A percentile compares a stretch with the other conserved stretches of the same genome.
These are phyloP conservation scores for Haematococcus lacustris DNA, from an alignment of 139 green algal species.

Conservation along the genomic window DNA sequence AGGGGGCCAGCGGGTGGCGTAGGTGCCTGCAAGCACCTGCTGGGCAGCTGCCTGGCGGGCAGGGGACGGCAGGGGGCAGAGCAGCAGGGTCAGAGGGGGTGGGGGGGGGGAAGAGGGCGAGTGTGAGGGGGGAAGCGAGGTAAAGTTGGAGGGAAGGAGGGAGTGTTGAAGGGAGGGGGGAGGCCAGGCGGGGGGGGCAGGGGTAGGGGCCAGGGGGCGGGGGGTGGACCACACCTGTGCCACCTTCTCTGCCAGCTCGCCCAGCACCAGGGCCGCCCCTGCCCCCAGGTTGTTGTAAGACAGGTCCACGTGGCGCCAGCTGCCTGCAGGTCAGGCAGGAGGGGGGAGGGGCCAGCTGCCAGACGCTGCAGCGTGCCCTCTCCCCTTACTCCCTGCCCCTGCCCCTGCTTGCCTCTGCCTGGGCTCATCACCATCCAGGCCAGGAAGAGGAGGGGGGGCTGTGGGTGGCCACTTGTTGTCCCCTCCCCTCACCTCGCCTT, in stretches of 20 bases:
- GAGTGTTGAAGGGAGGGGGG: too few relatives aligned
- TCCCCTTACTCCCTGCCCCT: neutral
- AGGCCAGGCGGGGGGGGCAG: too few relatives aligned
- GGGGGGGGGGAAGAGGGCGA: too few relatives aligned
- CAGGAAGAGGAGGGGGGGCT: neutral
- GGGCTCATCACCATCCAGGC: neutral
- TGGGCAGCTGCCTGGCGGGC: too few relatives aligned
- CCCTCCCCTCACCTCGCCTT: too few relatives aligned
- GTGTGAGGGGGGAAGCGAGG: too few relatives aligned
- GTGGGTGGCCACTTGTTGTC: neutral
- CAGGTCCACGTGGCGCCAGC: slow-evolving; percentile 26
- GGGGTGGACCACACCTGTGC: slow-evolving; percentile 8
- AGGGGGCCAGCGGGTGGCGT: too few relatives aligned
- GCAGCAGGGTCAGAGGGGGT: too few relatives aligned
- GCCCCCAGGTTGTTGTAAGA: slow-evolving; percentile 31
- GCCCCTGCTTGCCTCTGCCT: neutral
- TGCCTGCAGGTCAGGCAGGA: slow-evolving; percentile 3
- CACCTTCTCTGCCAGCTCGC: slow-evolving; percentile 12
- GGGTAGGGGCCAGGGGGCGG: too few relatives aligned
- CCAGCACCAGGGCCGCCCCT: slow-evolving; percentile 12
- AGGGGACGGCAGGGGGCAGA: too few relatives aligned
- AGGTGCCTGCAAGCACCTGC: too few relatives aligned
- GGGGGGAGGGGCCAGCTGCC: neutral
- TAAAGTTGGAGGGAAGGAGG: too few relatives aligned
- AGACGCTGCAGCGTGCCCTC: neutral